Evolutionary conservation across 2,329 filamentous ascomycete species (phyloP), one percentile per base, ranked within the genome.

Genomic region (Diaporthe longicolla): DNA sequence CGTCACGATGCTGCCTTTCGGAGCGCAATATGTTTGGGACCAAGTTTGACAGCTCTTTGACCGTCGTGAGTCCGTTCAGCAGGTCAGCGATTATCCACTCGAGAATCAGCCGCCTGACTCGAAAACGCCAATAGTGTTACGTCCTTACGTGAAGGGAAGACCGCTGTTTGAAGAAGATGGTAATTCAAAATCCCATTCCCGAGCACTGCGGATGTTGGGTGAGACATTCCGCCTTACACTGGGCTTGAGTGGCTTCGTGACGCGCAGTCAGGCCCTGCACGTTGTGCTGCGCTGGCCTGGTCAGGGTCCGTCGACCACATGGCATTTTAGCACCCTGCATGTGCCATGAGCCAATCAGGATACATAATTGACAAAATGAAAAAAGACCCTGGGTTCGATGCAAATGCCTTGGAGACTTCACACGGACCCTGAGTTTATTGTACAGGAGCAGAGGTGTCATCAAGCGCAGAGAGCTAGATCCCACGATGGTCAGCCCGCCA

Each of bases 381-480:
- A 21, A 37, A 15, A 37, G 29, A 35, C 26, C n/a, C n/a, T 66
- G 45, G 21, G 45, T 13, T 13, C 29, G 19, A 24, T 1, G 19
- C 13, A 13, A 37, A 40, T 0, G 21, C 5, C 24, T 10, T 4
- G 21, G 21, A 13, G 32, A 10, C 6, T 37, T 13, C 9, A 6
- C 45, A 26, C 4, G 45, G 32, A n/a, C 63, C 13, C 15, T 52
- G 45, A 15, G 45, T 26, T 32, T 52, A n/a, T 26, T 37, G 45
- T 37, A 26, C 32, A 66, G 45, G 29, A 37, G 45, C 29, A 37
- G 63, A 66, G 15, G 45, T 66, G 63, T 66, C 63, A 66, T 66
- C 63, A 66, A 52, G 63, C 63, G 63, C n/a, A 40, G 45, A 66
- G n/a, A 52, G 63, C 63, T 66, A 52, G 63, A 66, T 66, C 63